These are phyloP conservation scores for Tuber borchii DNA, from an alignment of 495 filamentous ascomycete species.

Conservation along the genomic window DNA sequence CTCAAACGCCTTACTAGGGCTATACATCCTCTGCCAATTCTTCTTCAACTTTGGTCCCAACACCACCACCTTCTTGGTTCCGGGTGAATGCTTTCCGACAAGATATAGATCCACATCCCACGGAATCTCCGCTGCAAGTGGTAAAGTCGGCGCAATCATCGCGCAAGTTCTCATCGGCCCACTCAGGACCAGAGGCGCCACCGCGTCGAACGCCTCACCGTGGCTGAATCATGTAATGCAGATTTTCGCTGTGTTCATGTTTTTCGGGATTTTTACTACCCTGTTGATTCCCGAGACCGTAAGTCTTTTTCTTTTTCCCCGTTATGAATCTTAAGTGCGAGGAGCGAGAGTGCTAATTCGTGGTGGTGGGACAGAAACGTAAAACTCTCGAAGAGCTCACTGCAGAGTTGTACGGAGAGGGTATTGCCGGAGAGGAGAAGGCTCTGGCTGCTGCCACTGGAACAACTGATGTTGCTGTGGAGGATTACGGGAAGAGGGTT, in stretches of 20 bases:
- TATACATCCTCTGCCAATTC: constrained; percentile 76
- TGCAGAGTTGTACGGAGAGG: constrained; percentile 46
- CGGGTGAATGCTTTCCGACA: constrained; percentile 84
- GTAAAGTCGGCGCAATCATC: constrained; percentile 73
- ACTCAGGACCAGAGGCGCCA: constrained; percentile 46
- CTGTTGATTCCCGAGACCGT: constrained; percentile 65
- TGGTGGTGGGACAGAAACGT: constrained; percentile 47
- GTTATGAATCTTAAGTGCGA: neutral
- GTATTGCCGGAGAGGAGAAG: constrained; percentile 33
- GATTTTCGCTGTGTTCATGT: constrained; percentile 73
- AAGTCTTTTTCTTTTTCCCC: constrained; percentile 9
- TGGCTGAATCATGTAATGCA: constrained; percentile 75
- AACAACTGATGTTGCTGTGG: no score
- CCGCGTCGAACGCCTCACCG: constrained; percentile 47
- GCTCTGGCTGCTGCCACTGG: constrained; percentile 8
- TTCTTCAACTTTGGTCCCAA: constrained; percentile 90
- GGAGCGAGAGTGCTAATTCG: neutral
- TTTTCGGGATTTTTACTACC: constrained; percentile 59
- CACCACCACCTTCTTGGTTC: constrained; percentile 82
- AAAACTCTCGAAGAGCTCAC: constrained; percentile 56
- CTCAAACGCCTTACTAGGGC: constrained; percentile 54
- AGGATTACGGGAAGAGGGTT: neutral
- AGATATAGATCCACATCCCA: constrained; percentile 78
- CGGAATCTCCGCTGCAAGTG: constrained; percentile 73
- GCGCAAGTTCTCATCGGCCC: constrained; percentile 53